These are phyloP conservation scores for Globisporangium nodosum DNA, from an alignment of 352 stramenopile genomes.

Conservation along the genomic window DNA sequence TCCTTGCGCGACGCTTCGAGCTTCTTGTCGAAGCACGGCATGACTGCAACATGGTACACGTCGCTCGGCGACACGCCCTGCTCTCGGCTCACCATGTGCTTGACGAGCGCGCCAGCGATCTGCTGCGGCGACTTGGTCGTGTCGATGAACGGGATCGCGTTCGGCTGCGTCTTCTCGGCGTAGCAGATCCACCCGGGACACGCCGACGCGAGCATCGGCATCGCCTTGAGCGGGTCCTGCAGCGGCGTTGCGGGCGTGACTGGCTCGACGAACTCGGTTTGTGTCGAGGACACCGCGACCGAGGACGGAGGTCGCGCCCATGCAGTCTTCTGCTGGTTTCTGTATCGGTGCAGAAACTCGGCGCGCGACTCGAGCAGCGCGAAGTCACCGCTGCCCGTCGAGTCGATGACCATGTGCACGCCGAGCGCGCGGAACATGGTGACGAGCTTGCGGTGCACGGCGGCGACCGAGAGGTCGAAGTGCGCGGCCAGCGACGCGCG, in stretches of 20 bases:
- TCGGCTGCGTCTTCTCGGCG: conserved; percentile 95
- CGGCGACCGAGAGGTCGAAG: conserved; percentile 59
- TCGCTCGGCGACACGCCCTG: conserved; percentile 41
- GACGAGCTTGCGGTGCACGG: conserved; percentile 73
- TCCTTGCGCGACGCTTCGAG: conserved; percentile 94
- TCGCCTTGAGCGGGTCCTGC: conserved; percentile 53
- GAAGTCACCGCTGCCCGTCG: conserved; percentile 88
- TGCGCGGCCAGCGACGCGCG: conserved; percentile 81
- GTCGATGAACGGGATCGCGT: conserved; percentile 93
- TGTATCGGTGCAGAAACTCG: conserved; percentile 85
- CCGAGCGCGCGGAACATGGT: conserved; percentile 74
- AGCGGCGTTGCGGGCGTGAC: conserved; percentile 41
- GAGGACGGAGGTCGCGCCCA: conserved; percentile 66
- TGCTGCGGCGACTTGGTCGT: conserved; percentile 94
- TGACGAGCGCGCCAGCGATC: conserved; percentile 86
- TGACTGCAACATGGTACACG: conserved; percentile 94
- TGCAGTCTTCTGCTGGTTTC: conserved; percentile 69
- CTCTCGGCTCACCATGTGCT: conserved; percentile 67
- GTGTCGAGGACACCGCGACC: conserved; percentile 52
- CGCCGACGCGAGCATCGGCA: conserved; percentile 94
- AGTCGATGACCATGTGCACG: conserved; percentile 90
- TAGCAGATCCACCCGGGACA: conserved; percentile 98
- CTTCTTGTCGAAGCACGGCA: conserved; percentile 99
- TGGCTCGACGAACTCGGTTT: conserved; percentile 66
- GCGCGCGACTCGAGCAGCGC: conserved; percentile 90